Percentiles rank a stretch among this genome's conserved stretches.
Evolutionary conservation across 495 filamentous ascomycete species (phyloP).

Genomic region (Usnea hakonensis): DNA sequence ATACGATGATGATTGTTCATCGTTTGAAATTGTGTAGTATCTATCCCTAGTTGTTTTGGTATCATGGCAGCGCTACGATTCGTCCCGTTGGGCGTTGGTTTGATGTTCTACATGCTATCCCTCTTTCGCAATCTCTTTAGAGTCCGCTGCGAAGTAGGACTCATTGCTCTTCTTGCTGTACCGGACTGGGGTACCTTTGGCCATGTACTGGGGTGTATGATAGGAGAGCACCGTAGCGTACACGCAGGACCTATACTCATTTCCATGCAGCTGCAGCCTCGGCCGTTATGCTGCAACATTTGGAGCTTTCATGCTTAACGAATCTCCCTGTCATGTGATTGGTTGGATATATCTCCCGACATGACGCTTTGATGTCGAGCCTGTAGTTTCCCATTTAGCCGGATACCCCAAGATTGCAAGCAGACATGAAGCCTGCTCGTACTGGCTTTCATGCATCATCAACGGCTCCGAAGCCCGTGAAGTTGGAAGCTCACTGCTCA

Average conservation of each 20-base stretch:
- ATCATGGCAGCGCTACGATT: background rate
- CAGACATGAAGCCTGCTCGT: slow-evolving; percentile 1
- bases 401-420: background rate
- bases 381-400: background rate
- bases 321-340: background rate
- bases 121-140: slow-evolving; percentile 8
- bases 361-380: background rate
- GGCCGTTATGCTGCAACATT: background rate
- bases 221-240: background rate
- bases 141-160: background rate
- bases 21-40: too few relatives aligned
- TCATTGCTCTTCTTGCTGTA: background rate
- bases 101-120: slow-evolving; percentile 12
- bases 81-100: background rate
- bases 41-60: background rate
- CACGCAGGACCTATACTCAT: background rate
- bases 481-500: background rate
- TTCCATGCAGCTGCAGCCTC: background rate
- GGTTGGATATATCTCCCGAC: background rate
- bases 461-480: background rate
- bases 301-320: background rate
- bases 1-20: too few relatives aligned
- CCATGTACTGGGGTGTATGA: background rate
- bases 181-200: background rate
- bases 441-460: background rate